Conservation (phyloP, 305 asterid species). For the Solanum chacoense region DNA sequence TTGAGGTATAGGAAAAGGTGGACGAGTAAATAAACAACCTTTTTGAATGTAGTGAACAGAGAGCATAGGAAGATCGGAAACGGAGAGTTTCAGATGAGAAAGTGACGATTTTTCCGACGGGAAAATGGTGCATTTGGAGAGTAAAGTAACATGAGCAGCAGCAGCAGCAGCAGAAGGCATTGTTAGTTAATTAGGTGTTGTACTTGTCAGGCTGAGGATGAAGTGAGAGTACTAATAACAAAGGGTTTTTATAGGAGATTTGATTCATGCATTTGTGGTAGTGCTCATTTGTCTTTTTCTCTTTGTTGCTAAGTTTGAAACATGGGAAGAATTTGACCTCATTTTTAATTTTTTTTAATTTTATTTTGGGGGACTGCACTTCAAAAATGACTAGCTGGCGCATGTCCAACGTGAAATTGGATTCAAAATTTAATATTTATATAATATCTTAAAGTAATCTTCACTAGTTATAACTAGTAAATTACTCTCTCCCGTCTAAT, state of each 20-base stretch:
- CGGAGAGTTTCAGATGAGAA: constrained; percentile 6
- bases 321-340: not conserved
- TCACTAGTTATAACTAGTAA: too few relatives aligned
- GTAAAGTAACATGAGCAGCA: not conserved
- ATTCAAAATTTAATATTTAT: not conserved
- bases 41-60: constrained; percentile 10
- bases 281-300: not conserved
- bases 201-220: not conserved
- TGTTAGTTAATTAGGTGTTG: not conserved
- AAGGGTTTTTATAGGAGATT: not conserved
- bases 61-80: constrained; percentile 15
- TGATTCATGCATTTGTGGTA: not conserved
- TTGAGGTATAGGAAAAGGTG: not conserved
- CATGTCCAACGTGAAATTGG: not conserved
- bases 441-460: too few relatives aligned
- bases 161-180: not conserved
- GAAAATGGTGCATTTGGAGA: constrained; percentile 2
- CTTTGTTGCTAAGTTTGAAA: not conserved
- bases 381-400: not conserved
- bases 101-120: constrained; percentile 5
- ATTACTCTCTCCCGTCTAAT: too few relatives aligned
- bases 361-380: not conserved
- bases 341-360: not conserved
- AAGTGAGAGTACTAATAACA: not conserved
- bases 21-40: not conserved